Evolutionary conservation across 257 asterid genomes (phyloP), one percentile per base, ranked within the genome.

Genomic region (Solanum piurae): DNA sequence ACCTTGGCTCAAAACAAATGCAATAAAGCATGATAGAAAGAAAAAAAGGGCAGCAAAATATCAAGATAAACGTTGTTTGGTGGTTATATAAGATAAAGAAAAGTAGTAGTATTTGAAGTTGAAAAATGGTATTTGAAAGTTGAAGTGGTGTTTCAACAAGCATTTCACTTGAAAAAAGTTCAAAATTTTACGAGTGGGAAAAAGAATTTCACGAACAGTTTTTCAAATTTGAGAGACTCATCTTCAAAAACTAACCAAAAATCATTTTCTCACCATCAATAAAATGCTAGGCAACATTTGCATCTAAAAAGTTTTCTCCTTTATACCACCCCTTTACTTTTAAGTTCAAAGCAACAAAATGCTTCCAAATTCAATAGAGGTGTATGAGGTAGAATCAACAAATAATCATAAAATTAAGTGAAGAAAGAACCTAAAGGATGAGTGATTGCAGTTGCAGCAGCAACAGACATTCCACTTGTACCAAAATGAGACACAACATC

Each of bases 391-490:
- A 42, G 37, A 77, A 42, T 77, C 84, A 25, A 42, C 46, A 46
- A 27, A 80, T 42, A 64, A 42, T 66, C 88, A 73, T 60, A 85
- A 40, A 44, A 42, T 25, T 38, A 73, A 72, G 84, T 85, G 9
- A 34, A 38, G 74, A 34, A 72, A 33, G 8, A 31, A 86, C 99
- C 99, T 94, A 97, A 89, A 90, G 99, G 99, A 89, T 97, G 99
- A 36, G 99, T 97, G 86, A 95, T 80, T 83, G 89, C 98, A 36
- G 99, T 97, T 25, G 99, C 98, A 62, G 95, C 92, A 88, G 99
- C 99, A 89, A 97, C 98, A 58, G 99, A 93, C 79, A 93, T 62
- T 86, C 99, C 99, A 87, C 98, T 95, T 52, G 98, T 94, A 40
- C 98, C 98, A 87, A 97, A 97, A 89, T 96, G 99, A 86, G 91